Evolutionary conservation across 352 stramenopile species (phyloP).

Genomic region (Elongisporangium anandrum): DNA sequence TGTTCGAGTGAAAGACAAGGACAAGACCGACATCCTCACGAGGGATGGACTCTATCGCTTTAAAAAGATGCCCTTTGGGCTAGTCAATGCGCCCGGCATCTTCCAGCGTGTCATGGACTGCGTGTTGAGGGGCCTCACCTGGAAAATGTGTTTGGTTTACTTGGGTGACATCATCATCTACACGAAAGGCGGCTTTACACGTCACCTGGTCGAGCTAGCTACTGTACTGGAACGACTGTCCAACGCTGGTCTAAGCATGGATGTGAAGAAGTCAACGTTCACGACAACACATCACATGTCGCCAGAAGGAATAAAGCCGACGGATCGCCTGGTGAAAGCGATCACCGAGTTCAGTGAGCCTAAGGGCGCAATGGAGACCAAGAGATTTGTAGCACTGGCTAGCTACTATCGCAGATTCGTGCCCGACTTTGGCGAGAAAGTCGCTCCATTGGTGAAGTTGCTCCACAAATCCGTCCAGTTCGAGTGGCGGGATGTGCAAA

Average conservation of each 20-base stretch:
- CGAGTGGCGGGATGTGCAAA: slow-evolving; percentile 11
- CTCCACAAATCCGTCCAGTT: slow-evolving; percentile 8
- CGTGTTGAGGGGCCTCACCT: slow-evolving; percentile 13
- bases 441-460: slow-evolving; percentile 14
- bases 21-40: slow-evolving; percentile 18
- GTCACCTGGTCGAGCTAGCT: slow-evolving; percentile 13
- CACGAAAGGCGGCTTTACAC: slow-evolving; percentile 7
- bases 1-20: slow-evolving; percentile 1
- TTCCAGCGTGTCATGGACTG: slow-evolving; percentile 25
- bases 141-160: slow-evolving; percentile 20
- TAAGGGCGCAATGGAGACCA: slow-evolving; percentile 1
- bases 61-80: slow-evolving; percentile 14
- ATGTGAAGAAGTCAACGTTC: slow-evolving; percentile 15
- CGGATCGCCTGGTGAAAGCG: slow-evolving; percentile 6
- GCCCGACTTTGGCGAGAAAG: slow-evolving; percentile 6
- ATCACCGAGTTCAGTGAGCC: slow-evolving; percentile 5
- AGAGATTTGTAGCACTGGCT: slow-evolving; percentile 17
- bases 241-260: slow-evolving; percentile 10
- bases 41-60: slow-evolving; percentile 17
- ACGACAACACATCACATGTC: slow-evolving; percentile 7
- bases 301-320: slow-evolving; percentile 5
- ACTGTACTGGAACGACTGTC: slow-evolving; percentile 13
- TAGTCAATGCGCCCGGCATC: slow-evolving; percentile 15
- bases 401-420: slow-evolving; percentile 24
- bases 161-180: slow-evolving; percentile 24